Base-by-base conservation (phyloP, 331 rosid species). In the Quercus lobata region DNA sequence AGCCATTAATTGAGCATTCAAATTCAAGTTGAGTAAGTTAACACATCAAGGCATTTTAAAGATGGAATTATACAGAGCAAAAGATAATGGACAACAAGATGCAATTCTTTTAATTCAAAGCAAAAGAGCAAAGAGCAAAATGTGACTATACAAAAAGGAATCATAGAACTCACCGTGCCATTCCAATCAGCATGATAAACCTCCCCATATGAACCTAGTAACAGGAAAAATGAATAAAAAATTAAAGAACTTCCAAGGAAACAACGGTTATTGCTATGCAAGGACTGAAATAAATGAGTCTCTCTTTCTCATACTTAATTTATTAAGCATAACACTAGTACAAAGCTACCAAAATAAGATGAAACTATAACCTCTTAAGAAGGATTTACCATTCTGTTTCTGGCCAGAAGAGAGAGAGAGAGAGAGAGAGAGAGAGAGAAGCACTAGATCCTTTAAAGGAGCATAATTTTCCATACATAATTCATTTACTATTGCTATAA, bases 111-210 rank as follows among this genome's bases (percentile, higher is more conserved):
- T 66, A 34, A 32, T 32, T 66, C 35, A 32, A 2, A 66, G 24
- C 71, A 18, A 18, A 66, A 7, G 71, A 34, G 71, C 44, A 66
- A 66, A 68, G 9, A 32, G 17, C 24, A 34, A 34, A 35, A 35
- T n/a, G 24, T 68, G 41, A 65, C 24, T 17, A 30, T 30, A 52
- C 19, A 71, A 18, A 55, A 73, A 57, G 83, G 71, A 77, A 62
- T 58, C 22, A 73, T 62, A 83, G 78, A 84, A 89, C 97, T 91
- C 86, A 96, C 99, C 2, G 98, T 93, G 86, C 97, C 99, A 84
- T 96, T 92, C 99, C 94, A 93, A 86, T 96, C 99, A 0, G 99
- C 99, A 58, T 82, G 97, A 83, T 93, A 96, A 54, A 96, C 99
- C 90, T 96, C 99, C 6, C 99, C 99, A 83, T 96, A 96, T 32